phyloP scores from a whole-genome alignment of 176 grass and related monocot species.

The Rhynchospora pubera region DNA sequence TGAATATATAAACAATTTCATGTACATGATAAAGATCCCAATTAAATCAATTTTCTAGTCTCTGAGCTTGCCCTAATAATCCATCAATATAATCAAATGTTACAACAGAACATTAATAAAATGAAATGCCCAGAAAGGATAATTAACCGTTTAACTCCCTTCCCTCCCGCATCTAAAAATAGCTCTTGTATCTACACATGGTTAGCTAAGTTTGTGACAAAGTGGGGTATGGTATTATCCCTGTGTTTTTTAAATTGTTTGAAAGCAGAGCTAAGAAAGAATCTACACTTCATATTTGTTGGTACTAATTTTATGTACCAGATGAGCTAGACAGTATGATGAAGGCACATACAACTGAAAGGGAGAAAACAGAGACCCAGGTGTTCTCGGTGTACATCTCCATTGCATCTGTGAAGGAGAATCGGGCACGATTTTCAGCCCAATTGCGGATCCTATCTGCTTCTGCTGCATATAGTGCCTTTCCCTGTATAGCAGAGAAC shows the following conservation, averaged over 20 bases:
- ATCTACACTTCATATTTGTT: constrained; percentile 9
- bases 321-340: constrained; percentile 91
- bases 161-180: neutral
- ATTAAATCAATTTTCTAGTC: neutral
- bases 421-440: constrained; percentile 84
- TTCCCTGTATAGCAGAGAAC: constrained; percentile 42
- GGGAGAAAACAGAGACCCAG: constrained; percentile 94
- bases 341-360: constrained; percentile 92
- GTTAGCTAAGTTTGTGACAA: constrained; percentile 2
- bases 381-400: constrained; percentile 96
- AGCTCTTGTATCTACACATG: neutral
- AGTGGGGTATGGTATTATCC: neutral
- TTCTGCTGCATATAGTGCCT: constrained; percentile 85
- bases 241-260: neutral
- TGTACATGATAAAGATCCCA: neutral
- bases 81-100: constrained; percentile 1
- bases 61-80: neutral
- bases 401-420: constrained; percentile 97
- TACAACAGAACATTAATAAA: neutral
- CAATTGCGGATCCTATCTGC: constrained; percentile 94
- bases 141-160: neutral
- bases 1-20: too few species aligned
- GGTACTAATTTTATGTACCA: constrained; percentile 40
- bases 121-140: neutral
- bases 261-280: constrained; percentile 1